Conservation (phyloP, 2,329 filamentous ascomycete species). For the Aspergillus sojae region DNA sequence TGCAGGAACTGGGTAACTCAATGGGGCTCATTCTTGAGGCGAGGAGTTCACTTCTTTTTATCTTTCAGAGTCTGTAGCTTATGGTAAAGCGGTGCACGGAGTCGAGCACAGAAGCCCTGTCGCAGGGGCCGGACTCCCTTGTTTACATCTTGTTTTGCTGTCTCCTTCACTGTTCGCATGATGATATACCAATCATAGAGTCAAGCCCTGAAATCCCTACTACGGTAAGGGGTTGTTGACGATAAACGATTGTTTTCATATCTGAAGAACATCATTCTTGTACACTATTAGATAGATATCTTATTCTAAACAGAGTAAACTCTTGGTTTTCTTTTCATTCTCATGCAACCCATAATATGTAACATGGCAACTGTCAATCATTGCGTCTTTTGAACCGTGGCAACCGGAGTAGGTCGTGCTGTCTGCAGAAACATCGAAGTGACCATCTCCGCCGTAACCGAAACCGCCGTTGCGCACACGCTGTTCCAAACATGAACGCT, state of each 20-base stretch:
- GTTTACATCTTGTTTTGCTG: conserved; percentile 9
- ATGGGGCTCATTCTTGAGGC: conserved; percentile 99
- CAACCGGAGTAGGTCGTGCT: conserved; percentile 24
- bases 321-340: not conserved
- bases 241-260: conserved; percentile 52
- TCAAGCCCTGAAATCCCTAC: conserved; percentile 86
- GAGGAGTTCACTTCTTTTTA: conserved; percentile 67
- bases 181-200: conserved; percentile 95
- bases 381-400: conserved; percentile 33
- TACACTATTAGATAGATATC: not conserved
- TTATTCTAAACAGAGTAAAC: not conserved
- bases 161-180: conserved; percentile 64
- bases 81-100: conserved; percentile 53
- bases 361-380: conserved; percentile 19
- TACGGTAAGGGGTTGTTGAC: conserved; percentile 48
- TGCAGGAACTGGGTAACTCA: conserved; percentile 76
- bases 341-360: conserved; percentile 1
- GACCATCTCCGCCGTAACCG: conserved; percentile 69
- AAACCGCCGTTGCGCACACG: conserved; percentile 77
- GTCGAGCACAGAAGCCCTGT: conserved; percentile 61
- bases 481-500: conserved; percentile 93
- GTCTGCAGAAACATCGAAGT: conserved; percentile 58
- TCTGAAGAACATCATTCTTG: conserved; percentile 48
- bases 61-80: conserved; percentile 54
- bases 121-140: conserved; percentile 66